Evolutionary conservation across 306 rosid species (phyloP), one percentile per base, ranked within the genome.

Genomic region (Elaeagnus macrophylla): DNA sequence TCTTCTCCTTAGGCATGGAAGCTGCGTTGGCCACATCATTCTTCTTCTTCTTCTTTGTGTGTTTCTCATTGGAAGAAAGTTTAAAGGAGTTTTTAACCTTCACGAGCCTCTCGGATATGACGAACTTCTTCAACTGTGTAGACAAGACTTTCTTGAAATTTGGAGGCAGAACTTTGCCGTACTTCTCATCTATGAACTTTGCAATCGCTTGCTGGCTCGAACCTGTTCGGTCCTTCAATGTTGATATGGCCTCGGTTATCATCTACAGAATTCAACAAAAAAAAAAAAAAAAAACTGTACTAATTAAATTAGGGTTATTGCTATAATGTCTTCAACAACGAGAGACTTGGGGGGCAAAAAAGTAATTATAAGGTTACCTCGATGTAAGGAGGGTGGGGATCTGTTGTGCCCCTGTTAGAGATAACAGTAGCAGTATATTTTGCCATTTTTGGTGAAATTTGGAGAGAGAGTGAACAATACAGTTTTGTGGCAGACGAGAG

Each of bases 61-160:
- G 18, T 49, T 69, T 65, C 63, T 65, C 67, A 0, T 44, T 20
- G 6, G 62, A 37, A 18, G 67, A 53, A n/a, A 72, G 18, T 38
- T 72, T 72, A 61, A 18, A 66, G 53, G 73, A 66, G 56, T 61
- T 72, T 61, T 72, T 66, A 18, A 61, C 67, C 62, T 66, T 67
- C 13, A 67, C 42, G 5, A 72, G 61, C 54, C 62, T 67, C 55
- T 72, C 66, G 3, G 69, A 61, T 10, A 56, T 72, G 56, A 72
- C 73, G 12, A 67, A 67, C 39, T 67, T 67, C 66, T 67, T 72
- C 51, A 72, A 62, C 35, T 67, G 73, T 5, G 62, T 61, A 0
- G 66, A 72, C 6, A 72, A 7, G 39, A 58, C 8, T 51, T 47
- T 72, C 53, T 47, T 61, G 54, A 67, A 72, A 51, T 56, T 61